A percentile compares a stretch with the other conserved stretches of the same genome.
These are phyloP conservation scores for Phytophthora tentaculata DNA, from an alignment of 352 stramenopile species.

Conservation along the genomic window DNA sequence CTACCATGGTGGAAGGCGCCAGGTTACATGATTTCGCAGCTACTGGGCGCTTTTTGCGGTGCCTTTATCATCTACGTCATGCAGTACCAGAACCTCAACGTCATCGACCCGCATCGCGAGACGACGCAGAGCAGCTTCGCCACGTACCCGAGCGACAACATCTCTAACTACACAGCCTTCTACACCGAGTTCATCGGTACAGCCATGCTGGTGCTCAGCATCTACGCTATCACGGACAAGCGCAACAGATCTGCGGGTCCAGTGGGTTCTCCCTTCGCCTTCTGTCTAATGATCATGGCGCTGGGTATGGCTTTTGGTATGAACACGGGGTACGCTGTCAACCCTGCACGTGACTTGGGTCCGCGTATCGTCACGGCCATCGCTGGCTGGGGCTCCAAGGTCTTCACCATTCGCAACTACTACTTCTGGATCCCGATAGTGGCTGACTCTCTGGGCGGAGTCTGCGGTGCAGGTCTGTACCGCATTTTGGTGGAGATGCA, in stretches of 20 bases:
- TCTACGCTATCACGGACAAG: constrained; percentile 58
- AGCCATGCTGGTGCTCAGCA: constrained; percentile 51
- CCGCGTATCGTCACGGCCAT: constrained; percentile 42
- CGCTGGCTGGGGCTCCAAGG: constrained; percentile 48
- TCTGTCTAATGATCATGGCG: constrained; percentile 52
- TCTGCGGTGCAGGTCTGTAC: constrained; percentile 35
- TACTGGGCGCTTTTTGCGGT: constrained; percentile 45
- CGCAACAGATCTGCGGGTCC: constrained; percentile 44
- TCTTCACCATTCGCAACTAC: constrained; percentile 44
- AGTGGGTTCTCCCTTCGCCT: constrained; percentile 35
- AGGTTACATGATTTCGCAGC: constrained; percentile 49
- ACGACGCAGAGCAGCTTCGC: constrained; percentile 46
- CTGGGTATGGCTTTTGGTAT: constrained; percentile 60
- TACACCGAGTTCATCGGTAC: constrained; percentile 62
- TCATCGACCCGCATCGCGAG: constrained; percentile 47
- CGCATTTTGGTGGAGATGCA: constrained; percentile 40
- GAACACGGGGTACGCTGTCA: constrained; percentile 55
- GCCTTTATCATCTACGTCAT: constrained; percentile 50
- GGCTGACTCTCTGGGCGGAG: constrained; percentile 38
- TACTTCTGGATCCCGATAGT: constrained; percentile 66
- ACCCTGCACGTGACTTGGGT: constrained; percentile 54
- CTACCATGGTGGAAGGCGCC: constrained; percentile 55
- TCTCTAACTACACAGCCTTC: constrained; percentile 57
- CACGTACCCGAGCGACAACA: constrained; percentile 48
- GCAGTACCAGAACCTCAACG: constrained; percentile 52